Conservation (phyloP, 257 asterid genomes). For the Datura wrightii region DNA sequence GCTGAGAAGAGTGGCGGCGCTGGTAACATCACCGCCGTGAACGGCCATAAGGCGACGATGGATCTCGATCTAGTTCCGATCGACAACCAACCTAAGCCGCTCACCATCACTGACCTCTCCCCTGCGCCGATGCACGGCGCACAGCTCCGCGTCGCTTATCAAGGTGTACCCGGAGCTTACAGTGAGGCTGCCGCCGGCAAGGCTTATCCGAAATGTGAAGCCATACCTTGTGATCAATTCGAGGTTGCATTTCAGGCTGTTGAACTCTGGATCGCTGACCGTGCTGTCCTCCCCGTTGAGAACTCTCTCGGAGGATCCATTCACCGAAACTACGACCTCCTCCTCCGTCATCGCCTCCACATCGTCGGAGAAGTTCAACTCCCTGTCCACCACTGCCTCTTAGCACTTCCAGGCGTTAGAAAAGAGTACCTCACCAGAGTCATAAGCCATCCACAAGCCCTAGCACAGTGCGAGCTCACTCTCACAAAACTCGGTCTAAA, state of each 20-base stretch:
- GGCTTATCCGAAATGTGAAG: conserved; percentile 82
- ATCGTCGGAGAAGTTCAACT: conserved; percentile 93
- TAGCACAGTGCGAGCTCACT: conserved; percentile 84
- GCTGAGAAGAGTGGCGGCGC: conserved; percentile 59
- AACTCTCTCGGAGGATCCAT: conserved; percentile 92
- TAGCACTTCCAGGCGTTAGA: conserved; percentile 77
- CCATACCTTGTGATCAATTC: conserved; percentile 91
- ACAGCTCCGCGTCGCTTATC: conserved; percentile 81
- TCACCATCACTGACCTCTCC: conserved; percentile 67
- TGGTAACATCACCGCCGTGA: conserved; percentile 64
- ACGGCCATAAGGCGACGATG: conserved; percentile 62
- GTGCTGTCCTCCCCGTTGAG: conserved; percentile 89
- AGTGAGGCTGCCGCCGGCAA: conserved; percentile 91
- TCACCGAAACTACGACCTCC: conserved; percentile 93
- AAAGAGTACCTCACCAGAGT: conserved; percentile 66
- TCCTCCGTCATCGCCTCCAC: conserved; percentile 96
- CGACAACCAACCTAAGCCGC: conserved; percentile 55
- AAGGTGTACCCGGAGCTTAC: conserved; percentile 91
- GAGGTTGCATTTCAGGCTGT: conserved; percentile 92
- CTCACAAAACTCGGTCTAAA: conserved; percentile 63
- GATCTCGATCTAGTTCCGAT: conserved; percentile 62
- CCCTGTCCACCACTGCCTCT: conserved; percentile 85
- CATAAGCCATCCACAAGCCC: conserved; percentile 88
- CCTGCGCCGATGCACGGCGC: conserved; percentile 93
- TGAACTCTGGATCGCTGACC: conserved; percentile 87